Evolutionary conservation across 2,329 filamentous ascomycete genomes (phyloP), one percentile per base, ranked within the genome.

Genomic region (Fusarium buxicola): DNA sequence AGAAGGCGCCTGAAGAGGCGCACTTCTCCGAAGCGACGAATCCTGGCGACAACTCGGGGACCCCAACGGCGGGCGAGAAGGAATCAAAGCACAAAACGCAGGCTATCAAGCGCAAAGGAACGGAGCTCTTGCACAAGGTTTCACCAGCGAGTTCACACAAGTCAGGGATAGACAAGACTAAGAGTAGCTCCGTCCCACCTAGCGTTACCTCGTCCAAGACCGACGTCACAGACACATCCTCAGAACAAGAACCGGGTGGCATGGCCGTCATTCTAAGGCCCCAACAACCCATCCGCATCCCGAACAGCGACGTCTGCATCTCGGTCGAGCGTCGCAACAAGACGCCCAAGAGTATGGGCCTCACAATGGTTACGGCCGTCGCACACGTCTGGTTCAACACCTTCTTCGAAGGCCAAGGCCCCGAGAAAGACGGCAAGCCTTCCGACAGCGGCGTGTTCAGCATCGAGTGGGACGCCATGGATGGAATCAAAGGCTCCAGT

Each of bases 341-440:
- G 70, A 88, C 91, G 2, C 85, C 86, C 5, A 91, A 91, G 69
- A 86, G 86, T 9, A 89, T 95, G 76, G 90, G 92, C 1, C 86
- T 92, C 66, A 93, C 92, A 1, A 92, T 98, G 88, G 92, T 97
- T 4, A 97, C 94, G 0, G 89, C 94, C 0, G 89, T 98, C 9
- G 94, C 94, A 0, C 94, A 98, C 71, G 92, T 97, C 13, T 99
- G 95, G 95, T 97, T 97, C 81, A 99, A 99, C 72, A 82, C 89
- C 2, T 98, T 89, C 76, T 98, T 98, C 70, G 95, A 98, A 77
- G 93, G 94, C 39, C 80, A 86, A 16, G 90, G 91, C 0, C 88
- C 90, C 0, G 90, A 93, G 71, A 82, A 88, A 36, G 76, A 80
- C 25, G 92, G 91, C 21, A 78, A 81, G 13, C 82, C 92, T 0